Evolutionary conservation across 768 basidiomycete species (phyloP), one percentile per base, ranked within the genome.

Genomic region (Termitomyces sp.): DNA sequence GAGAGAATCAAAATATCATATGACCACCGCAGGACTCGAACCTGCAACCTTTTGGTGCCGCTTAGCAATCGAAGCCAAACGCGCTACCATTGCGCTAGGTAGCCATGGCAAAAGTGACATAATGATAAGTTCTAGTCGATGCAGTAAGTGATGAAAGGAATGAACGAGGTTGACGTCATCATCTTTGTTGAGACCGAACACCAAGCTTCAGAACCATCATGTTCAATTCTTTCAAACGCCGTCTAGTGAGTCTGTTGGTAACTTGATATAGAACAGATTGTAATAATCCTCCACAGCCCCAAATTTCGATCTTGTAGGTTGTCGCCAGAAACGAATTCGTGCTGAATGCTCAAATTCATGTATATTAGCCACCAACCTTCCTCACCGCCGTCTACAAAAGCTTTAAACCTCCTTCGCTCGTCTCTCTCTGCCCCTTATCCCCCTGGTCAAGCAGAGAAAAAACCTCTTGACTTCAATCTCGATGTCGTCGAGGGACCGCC

Each of bases 71-170:
- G 88, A 90, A 90, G 86, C 88, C 88, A 89, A 88, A 89, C 87
- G 88, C 88, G 88, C 88, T 90, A 88, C 88, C 88, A 89, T 89
- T 89, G 88, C 86, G 88, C 88, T 76, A 90, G 86, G 86, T 83
- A 85, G 81, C 83, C 85, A 70, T 76, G 1, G 9, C 29, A 29
- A 4, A 29, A 3, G 5, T 9, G 9, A 29, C 29, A 9, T 29
- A 29, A n/a, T n/a, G n/a, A n/a, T n/a, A n/a, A n/a, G n/a, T n/a
- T n/a, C n/a, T n/a, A n/a, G n/a, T n/a, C n/a, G n/a, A n/a, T n/a
- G n/a, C n/a, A n/a, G n/a, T n/a, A n/a, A n/a, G n/a, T n/a, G n/a
- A n/a, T n/a, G n/a, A n/a, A n/a, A n/a, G n/a, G n/a, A n/a, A n/a
- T n/a, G n/a, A n/a, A n/a, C n/a, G n/a, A n/a, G n/a, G n/a, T n/a